Evolutionary conservation across 495 filamentous ascomycete species (phyloP).

Genomic region (Acidiella bohemica): DNA sequence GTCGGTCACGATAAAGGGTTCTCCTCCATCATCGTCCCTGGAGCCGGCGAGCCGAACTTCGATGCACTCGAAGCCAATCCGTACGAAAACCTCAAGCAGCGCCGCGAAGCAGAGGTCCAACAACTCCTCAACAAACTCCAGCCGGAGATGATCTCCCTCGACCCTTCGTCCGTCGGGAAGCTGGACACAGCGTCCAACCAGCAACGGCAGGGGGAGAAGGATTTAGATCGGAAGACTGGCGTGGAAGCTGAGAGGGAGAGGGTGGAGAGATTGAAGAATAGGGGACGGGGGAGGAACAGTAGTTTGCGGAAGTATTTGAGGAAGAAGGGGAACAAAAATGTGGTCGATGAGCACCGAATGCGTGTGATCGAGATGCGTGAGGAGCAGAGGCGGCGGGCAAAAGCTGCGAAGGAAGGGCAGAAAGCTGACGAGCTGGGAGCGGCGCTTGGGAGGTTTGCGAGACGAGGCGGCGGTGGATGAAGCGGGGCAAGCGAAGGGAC

Average conservation of each 20-base stretch:
- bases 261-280: slow-evolving; percentile 54
- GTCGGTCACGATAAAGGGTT: slow-evolving; percentile 76
- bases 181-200: slow-evolving; percentile 64
- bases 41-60: slow-evolving; percentile 91
- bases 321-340: slow-evolving; percentile 79
- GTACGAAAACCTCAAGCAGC: slow-evolving; percentile 87
- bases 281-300: slow-evolving; percentile 83
- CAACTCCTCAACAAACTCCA: slow-evolving; percentile 81
- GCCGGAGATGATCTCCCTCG: slow-evolving; percentile 91
- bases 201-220: slow-evolving; percentile 56
- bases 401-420: slow-evolving; percentile 46
- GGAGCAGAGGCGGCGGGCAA: slow-evolving; percentile 45
- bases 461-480: slow-evolving; percentile 36
- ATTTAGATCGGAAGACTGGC: slow-evolving; percentile 50
- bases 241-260: slow-evolving; percentile 34
- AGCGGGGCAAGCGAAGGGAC: too few relatives aligned
- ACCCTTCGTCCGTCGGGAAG: slow-evolving; percentile 79
- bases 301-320: slow-evolving; percentile 71
- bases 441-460: slow-evolving; percentile 55
- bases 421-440: slow-evolving; percentile 52
- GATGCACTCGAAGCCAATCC: slow-evolving; percentile 89
- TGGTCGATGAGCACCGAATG: slow-evolving; percentile 76
- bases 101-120: slow-evolving; percentile 86
- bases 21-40: slow-evolving; percentile 75
- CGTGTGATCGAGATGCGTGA: slow-evolving; percentile 55